Base-by-base conservation (phyloP, 202 grass and related monocot genomes). In the Tripidium arundinaceum region DNA sequence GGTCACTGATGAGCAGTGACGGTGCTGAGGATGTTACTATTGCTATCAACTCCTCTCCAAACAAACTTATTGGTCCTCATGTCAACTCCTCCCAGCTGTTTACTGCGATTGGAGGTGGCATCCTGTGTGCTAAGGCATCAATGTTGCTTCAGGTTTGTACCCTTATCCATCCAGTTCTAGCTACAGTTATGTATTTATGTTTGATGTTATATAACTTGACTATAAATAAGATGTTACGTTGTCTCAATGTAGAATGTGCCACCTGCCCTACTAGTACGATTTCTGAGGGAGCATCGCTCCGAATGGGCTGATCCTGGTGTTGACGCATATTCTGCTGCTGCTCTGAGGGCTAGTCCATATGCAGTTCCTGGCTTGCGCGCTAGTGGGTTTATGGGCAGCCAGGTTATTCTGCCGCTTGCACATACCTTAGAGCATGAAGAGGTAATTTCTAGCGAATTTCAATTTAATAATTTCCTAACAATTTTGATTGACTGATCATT, bases 231-330 rank as follows among this genome's bases (percentile, higher is more conserved):
- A 13, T 41, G 3, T 46, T 43, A 36, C 38, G 1, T 81, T 83
- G 21, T 71, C 33, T 69, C 84, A 15, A 25, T 96, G 67, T 72
- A 99, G 96, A 99, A 93, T 68, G 96, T 99, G 31, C 88, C 96
- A 2, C 92, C 96, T 29, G 90, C 97, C 75, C 82, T 96, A 33
- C 88, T 99, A 12, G 90, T 99, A 26, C 89, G 89, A 7, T 96
- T 99, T 91, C 81, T 99, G 75, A 91, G 97, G 83, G 96, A 99
- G 71, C 97, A 96, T 62, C 90, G 97, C 38, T 96, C 97, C 15
- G 92, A 99, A 78, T 99, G 97, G 97, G 93, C 97, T 62, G 93
- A 99, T 81, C 78, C 84, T 68, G 85, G 87, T 39, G 83, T 99
- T 27, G 97, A 99, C 89, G 92, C 97, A 57, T 99, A 96, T 75